Conservation (phyloP, 768 basidiomycete species). For the Lepiota brunneoincarnata region DNA sequence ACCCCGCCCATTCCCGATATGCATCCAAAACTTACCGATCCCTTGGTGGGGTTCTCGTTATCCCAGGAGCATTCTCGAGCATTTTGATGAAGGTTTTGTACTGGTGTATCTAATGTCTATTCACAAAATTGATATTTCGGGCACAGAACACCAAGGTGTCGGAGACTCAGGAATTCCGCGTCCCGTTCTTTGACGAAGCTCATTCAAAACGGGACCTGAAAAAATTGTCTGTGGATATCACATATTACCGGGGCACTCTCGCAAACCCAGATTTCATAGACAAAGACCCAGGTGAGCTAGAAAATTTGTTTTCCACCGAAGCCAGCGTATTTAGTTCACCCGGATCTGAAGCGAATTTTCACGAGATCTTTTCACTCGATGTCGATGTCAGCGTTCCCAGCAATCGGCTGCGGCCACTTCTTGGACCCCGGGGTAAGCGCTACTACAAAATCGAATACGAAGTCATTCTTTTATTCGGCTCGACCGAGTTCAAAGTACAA, state of each 20-base stretch:
- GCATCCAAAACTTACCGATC: not conserved
- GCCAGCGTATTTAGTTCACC: no score
- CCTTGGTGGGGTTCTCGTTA: slow-evolving; percentile 3
- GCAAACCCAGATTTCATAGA: slow-evolving; percentile 20
- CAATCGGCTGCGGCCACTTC: not conserved
- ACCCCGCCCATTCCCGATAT: slow-evolving; percentile 13
- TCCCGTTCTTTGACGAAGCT: slow-evolving; percentile 6
- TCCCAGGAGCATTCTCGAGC: slow-evolving; percentile 12
- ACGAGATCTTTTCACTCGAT: slow-evolving; percentile 18
- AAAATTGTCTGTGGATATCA: slow-evolving; percentile 12
- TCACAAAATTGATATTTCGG: not conserved
- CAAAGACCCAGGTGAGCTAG: slow-evolving; percentile 17
- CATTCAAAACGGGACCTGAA: slow-evolving; percentile 11
- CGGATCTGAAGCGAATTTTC: slow-evolving; percentile 15
- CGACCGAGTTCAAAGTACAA: slow-evolving; percentile 46
- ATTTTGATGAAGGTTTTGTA: slow-evolving; percentile 13
- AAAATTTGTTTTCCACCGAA: not conserved
- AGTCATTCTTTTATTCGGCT: slow-evolving; percentile 40
- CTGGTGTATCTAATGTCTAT: no score
- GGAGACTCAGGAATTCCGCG: slow-evolving; percentile 21
- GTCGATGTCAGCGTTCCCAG: slow-evolving; percentile 18
- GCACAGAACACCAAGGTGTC: slow-evolving; percentile 22
- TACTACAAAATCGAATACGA: slow-evolving; percentile 30
- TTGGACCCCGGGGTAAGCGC: not conserved
- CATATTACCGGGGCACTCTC: slow-evolving; percentile 19